Evolutionary conservation across 2,329 filamentous ascomycete species (phyloP), one percentile per base, ranked within the genome.

Genomic region (Neopestalotiopsis sp.): DNA sequence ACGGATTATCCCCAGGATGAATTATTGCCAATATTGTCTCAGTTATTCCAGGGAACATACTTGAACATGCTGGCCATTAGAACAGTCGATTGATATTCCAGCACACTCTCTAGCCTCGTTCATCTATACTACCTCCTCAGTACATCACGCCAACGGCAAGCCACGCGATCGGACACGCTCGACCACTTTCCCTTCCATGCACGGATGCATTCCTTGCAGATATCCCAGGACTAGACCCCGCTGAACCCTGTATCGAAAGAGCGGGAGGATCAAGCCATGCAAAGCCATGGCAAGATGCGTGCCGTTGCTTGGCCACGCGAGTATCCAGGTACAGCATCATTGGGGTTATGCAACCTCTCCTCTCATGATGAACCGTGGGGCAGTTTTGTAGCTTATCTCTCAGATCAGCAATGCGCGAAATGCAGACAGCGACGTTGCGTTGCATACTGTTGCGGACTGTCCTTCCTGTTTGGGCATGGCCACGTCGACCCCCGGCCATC

Each of bases 391-490:
- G 57, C 57, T 59, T 59, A 59, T 59, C 57, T 59, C 28, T 24
- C 30, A 34, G 57, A 59, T 30, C 57, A 17, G 10, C 57, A 34
- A 14, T 24, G 13, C 13, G 57, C 24, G 57, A 30, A 56, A 59
- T 14, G 57, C n/a, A 59, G 57, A 24, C 30, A 28, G 24, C 24
- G 24, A 28, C 30, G 30, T 34, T n/a, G 30, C 57, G n/a, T 30
- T 34, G 57, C 57, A 30, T 30, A 28, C 3, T 14, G 20, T 17
- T 24, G 30, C 24, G 57, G 45, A 30, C 30, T 59, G 20, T 59
- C 57, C 57, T 59, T 59, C 57, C 57, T 59, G 13, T 59, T 34
- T 17, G 9, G 57, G 57, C 57, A 59, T 59, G 57, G 57, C 57
- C 57, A 59, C 57, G 57, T 17, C 57, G 57, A 59, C 30, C 57